Conservation (phyloP, 768 basidiomycete genomes). For the Hericium rajendrae region DNA sequence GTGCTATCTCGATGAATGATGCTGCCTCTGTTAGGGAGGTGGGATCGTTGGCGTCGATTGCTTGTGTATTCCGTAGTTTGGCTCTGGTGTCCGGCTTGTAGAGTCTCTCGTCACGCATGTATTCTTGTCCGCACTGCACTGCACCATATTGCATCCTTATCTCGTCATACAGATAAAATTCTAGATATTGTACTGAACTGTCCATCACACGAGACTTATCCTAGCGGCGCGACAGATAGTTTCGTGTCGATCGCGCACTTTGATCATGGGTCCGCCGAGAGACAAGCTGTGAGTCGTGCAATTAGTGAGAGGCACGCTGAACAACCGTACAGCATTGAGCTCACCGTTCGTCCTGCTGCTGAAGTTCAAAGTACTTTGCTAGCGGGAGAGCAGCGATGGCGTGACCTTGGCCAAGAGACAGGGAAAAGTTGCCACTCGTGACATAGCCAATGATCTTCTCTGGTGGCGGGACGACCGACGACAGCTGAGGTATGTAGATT, state of each 20-base stretch:
- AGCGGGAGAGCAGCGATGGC: slow-evolving; percentile 71
- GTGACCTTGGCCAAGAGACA: slow-evolving; percentile 67
- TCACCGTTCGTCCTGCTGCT: slow-evolving; percentile 38
- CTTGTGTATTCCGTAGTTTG: not conserved
- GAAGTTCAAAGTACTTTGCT: slow-evolving; percentile 37
- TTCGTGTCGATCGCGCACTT: slow-evolving; percentile 53
- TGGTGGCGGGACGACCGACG: slow-evolving; percentile 28
- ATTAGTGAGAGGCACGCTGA: not conserved
- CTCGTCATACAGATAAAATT: not conserved
- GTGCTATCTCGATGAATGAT: not conserved
- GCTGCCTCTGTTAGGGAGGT: not conserved
- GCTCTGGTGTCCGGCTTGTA: not conserved
- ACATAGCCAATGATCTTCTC: slow-evolving; percentile 66
- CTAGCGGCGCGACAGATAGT: slow-evolving; percentile 9
- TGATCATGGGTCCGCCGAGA: slow-evolving; percentile 36
- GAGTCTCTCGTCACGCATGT: not conserved
- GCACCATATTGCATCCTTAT: not conserved
- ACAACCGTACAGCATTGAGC: not conserved
- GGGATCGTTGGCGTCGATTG: not conserved
- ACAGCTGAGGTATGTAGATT: slow-evolving; percentile 29
- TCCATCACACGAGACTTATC: not conserved
- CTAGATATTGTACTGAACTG: not conserved
- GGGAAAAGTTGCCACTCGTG: slow-evolving; percentile 76
- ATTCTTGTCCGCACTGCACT: not conserved
- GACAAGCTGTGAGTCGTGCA: slow-evolving; percentile 4